Conservation (phyloP, 768 basidiomycete species). For the Mycena capillaripes region DNA sequence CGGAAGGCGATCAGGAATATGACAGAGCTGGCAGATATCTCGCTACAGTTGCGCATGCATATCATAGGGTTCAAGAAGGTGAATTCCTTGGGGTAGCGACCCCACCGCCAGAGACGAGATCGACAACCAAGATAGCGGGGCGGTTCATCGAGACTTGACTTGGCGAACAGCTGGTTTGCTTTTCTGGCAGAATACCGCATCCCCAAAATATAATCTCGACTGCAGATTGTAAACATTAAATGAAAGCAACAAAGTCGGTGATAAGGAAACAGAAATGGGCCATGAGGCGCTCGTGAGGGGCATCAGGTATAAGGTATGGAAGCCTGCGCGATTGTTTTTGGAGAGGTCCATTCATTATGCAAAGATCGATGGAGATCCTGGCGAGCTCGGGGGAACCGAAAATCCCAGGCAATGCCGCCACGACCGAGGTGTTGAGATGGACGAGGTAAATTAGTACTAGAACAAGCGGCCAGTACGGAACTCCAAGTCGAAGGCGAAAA, state of each 20-base stretch:
- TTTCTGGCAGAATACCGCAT: conserved; percentile 31
- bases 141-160: conserved; percentile 13
- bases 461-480: conserved; percentile 26
- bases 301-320: conserved; percentile 5
- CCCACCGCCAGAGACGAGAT: neutral
- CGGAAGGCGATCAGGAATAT: conserved; percentile 27
- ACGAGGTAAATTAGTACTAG: neutral
- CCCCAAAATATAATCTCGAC: conserved; percentile 14
- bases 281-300: neutral
- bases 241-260: conserved; percentile 1
- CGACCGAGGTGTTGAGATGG: conserved; percentile 3
- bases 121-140: conserved; percentile 9
- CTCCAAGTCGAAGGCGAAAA: neutral
- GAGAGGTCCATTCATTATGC: neutral
- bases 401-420: neutral
- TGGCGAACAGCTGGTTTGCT: conserved; percentile 22
- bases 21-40: conserved; percentile 29
- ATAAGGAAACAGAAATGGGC: neutral
- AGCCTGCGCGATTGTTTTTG: neutral
- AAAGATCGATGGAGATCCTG: neutral
- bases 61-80: neutral
- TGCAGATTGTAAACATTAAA: neutral
- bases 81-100: conserved; percentile 1
- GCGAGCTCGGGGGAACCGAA: neutral
- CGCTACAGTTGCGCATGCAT: conserved; percentile 20